phyloP scores from a whole-genome alignment of 176 grass and related monocot species.

The Phoenix roebelenii region DNA sequence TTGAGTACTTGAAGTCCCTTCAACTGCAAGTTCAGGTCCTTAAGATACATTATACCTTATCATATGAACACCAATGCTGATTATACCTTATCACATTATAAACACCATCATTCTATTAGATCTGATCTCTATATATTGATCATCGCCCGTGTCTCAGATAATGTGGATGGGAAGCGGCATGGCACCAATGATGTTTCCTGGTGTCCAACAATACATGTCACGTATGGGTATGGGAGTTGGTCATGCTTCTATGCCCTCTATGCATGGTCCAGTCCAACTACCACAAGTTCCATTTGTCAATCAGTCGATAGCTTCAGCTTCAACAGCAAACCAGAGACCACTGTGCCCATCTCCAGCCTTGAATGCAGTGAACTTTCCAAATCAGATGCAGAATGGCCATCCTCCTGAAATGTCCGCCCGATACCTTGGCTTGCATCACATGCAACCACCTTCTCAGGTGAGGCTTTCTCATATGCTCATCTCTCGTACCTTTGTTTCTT shows the following conservation, averaged over 20 bases:
- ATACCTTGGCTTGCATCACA: conserved; percentile 23
- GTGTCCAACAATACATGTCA: conserved; percentile 51
- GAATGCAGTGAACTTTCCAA: conserved; percentile 20
- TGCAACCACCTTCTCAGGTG: conserved; percentile 44
- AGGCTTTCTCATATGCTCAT: background rate
- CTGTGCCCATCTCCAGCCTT: conserved; percentile 21
- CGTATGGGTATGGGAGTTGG: conserved; percentile 37
- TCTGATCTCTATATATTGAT: conserved; percentile 1
- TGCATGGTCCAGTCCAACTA: conserved; percentile 38
- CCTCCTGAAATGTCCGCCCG: conserved; percentile 20
- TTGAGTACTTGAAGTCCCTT: conserved; percentile 88
- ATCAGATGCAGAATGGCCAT: conserved; percentile 25
- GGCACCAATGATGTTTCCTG: conserved; percentile 61
- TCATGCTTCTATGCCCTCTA: conserved; percentile 22
- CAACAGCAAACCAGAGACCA: conserved; percentile 38
- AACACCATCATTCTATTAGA: no score
- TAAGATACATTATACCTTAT: no score
- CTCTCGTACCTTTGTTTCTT: background rate
- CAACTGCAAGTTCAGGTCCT: conserved; percentile 92
- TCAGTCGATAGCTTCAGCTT: conserved; percentile 26
- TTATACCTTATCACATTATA: no score
- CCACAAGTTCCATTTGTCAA: conserved; percentile 29
- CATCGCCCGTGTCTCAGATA: conserved; percentile 27
- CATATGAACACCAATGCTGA: no score
- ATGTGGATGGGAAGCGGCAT: conserved; percentile 84